Percentiles rank a stretch among this genome's conserved stretches.
phyloP scores from a whole-genome alignment of 371 early-diverging fungal genomes.

The Mucor saturninus region DNA sequence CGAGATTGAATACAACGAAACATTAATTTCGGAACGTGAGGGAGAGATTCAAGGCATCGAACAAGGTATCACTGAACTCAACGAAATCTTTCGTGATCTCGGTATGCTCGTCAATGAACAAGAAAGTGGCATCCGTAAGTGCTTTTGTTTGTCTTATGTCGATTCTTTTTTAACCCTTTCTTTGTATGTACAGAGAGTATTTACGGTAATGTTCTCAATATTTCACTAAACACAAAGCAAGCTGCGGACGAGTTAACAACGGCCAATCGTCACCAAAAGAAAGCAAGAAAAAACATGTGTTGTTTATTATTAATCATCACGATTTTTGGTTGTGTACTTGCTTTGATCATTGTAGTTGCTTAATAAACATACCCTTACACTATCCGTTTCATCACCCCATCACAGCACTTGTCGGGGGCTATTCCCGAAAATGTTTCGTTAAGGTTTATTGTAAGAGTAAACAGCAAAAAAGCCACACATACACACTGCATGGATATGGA shows the following conservation, averaged over 20 bases:
- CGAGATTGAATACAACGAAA: slow-evolving; percentile 92
- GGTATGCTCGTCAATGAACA: slow-evolving; percentile 96
- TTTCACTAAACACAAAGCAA: slow-evolving; percentile 76
- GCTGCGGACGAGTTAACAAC: slow-evolving; percentile 81
- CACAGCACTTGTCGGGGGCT: too few species aligned
- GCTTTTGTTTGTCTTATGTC: background rate
- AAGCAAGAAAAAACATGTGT: slow-evolving; percentile 83
- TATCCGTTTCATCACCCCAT: background rate
- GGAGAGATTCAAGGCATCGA: slow-evolving; percentile 92
- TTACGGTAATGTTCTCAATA: slow-evolving; percentile 79
- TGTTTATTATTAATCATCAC: slow-evolving; percentile 76
- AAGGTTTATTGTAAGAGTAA: too few species aligned
- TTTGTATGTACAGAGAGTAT: slow-evolving; percentile 43
- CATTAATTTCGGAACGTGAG: slow-evolving; percentile 92
- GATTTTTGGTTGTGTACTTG: slow-evolving; percentile 61
- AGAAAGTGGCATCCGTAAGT: slow-evolving; percentile 87
- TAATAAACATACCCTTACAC: slow-evolving; percentile 21
- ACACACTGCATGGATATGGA: too few species aligned
- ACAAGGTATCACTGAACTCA: slow-evolving; percentile 88
- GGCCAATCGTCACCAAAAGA: slow-evolving; percentile 84
- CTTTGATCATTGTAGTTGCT: slow-evolving; percentile 54
- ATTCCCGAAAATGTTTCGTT: too few species aligned
- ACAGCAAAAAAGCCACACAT: too few species aligned
- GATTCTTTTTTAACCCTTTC: background rate
- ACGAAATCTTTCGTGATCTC: slow-evolving; percentile 95